A percentile compares a stretch with the other conserved stretches of the same genome.
phyloP scores from a whole-genome alignment of 352 stramenopile genomes.

The Phytophthora cryptogea region DNA sequence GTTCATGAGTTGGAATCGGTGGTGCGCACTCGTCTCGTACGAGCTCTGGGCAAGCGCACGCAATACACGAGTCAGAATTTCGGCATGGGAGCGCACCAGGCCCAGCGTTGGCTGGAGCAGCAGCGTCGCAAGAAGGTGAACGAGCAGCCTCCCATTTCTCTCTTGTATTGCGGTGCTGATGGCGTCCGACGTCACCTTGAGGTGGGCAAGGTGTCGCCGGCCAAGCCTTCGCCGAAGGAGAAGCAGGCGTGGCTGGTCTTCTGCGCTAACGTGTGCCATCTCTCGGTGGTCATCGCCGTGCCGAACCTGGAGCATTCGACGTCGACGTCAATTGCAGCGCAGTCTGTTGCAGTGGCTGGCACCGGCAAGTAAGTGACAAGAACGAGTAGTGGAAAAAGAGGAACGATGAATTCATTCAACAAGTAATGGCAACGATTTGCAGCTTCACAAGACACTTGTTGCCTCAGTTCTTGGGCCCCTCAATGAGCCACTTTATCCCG shows the following conservation, averaged over 20 bases:
- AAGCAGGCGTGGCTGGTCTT: conserved; percentile 66
- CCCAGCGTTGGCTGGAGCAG: conserved; percentile 39
- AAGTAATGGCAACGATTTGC: conserved; percentile 4
- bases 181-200: conserved; percentile 32
- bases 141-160: conserved; percentile 34
- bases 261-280: conserved; percentile 65
- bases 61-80: conserved; percentile 42
- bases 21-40: conserved; percentile 40
- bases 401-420: conserved; percentile 14
- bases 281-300: conserved; percentile 42
- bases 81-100: conserved; percentile 31
- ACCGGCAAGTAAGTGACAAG: conserved; percentile 21
- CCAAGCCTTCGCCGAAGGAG: conserved; percentile 20
- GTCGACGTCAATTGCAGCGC: conserved; percentile 3
- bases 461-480: conserved; percentile 29
- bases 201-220: conserved; percentile 7
- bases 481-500: conserved; percentile 44
- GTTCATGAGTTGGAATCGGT: conserved; percentile 47
- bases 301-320: conserved; percentile 9
- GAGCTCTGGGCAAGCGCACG: conserved; percentile 32
- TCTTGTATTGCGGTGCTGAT: conserved; percentile 49
- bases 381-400: conserved; percentile 2
- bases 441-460: not conserved
- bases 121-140: conserved; percentile 25
- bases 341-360: conserved; percentile 8